Evolutionary conservation across 2,329 filamentous ascomycete species (phyloP), one percentile per base, ranked within the genome.

Genomic region (Sporothrix luriei): DNA sequence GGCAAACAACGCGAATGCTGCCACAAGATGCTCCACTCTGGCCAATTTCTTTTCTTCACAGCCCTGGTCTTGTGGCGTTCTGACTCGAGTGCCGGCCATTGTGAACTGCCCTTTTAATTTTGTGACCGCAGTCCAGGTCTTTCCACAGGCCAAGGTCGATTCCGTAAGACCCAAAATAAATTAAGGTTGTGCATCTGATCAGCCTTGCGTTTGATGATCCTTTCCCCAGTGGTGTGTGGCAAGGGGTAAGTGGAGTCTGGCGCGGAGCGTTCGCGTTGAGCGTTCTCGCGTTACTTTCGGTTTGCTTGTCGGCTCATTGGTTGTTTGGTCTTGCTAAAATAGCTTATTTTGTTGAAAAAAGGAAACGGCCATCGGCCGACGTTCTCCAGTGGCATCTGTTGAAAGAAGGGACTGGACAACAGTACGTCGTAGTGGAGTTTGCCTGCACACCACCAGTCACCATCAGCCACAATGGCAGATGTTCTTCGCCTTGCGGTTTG

Each of bases 151-250:
- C 40, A 43, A 4, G 40, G 11, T 13, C 24, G 4, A 61, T 61
- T 61, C 55, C 55, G 38, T n/a, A 21, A 2, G 38, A 19, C n/a
- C 57, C 38, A 14, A 46, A 62, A 62, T 26, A 62, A 43, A 62
- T 16, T 62, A 46, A 62, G 57, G 57, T 62, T 59, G 55, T 19
- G 21, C 38, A 14, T 24, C 38, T 26, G 11, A 5, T n/a, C 33
- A 14, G 29, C 57, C 57, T 46, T 61, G 57, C 24, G 38, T 43
- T 61, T 61, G 57, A 61, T 38, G n/a, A 61, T 61, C 57, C 21
- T n/a, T 61, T 43, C 57, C 55, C 21, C 7, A 24, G n/a, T 46
- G 38, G 38, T 16, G 40, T 62, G n/a, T 24, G 38, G 57, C 38
- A 46, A 62, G 57, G 57, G 57, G 55, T 16, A 33, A 43, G 55